Evolutionary conservation across 2,329 filamentous ascomycete genomes (phyloP).

Genomic region (Diaporthe amygdali): DNA sequence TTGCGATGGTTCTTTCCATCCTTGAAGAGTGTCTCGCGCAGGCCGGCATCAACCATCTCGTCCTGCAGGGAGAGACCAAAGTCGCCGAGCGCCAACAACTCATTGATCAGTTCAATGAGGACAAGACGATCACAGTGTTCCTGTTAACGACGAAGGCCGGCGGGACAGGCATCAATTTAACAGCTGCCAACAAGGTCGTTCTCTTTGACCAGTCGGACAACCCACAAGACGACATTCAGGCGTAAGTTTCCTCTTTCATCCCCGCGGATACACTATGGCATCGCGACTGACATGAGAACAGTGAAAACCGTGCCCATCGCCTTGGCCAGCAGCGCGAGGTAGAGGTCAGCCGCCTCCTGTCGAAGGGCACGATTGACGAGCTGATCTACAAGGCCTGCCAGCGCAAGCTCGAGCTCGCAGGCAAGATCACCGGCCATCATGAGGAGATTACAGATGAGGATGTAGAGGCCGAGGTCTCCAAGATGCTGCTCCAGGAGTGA

Average conservation of each 20-base stretch:
- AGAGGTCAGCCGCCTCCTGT: constrained; percentile 86
- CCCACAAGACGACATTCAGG: constrained; percentile 94
- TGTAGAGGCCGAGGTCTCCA: constrained; percentile 19
- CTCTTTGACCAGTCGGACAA: constrained; percentile 99
- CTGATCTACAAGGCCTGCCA: constrained; percentile 89
- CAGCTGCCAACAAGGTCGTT: constrained; percentile 94
- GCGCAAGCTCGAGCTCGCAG: constrained; percentile 89
- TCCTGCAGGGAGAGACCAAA: constrained; percentile 84
- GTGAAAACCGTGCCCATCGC: constrained; percentile 94
- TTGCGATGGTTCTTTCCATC: constrained; percentile 90
- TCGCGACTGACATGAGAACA: constrained; percentile 37
- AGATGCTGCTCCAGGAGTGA: constrained; percentile 16
- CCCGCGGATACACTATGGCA: not conserved
- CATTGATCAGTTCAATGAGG: constrained; percentile 83
- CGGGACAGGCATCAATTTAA: constrained; percentile 96
- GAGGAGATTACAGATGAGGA: constrained; percentile 23
- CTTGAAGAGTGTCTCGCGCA: constrained; percentile 81
- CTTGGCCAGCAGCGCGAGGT: constrained; percentile 91
- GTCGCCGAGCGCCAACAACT: constrained; percentile 85
- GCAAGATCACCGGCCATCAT: constrained; percentile 52
- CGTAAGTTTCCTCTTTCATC: not conserved
- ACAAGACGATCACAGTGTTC: constrained; percentile 84
- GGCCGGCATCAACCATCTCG: constrained; percentile 75
- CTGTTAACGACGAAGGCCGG: constrained; percentile 92
- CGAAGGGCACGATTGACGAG: constrained; percentile 84